These are phyloP conservation scores for Phytophthora constricta DNA, from an alignment of 352 stramenopile genomes.

Conservation along the genomic window DNA sequence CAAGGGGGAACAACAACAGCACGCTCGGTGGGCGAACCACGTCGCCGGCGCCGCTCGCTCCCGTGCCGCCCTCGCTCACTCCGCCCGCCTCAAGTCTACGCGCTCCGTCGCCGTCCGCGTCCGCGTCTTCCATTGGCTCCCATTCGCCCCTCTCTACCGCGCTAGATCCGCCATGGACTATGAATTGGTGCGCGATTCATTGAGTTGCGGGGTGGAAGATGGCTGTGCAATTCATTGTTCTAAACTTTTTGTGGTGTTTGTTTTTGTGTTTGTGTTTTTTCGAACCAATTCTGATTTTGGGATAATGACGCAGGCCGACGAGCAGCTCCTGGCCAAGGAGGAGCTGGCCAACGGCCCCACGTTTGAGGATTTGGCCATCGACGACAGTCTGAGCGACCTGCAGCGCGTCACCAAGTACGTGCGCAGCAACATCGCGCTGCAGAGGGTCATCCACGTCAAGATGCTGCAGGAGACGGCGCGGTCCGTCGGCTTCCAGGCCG, in stretches of 20 bases:
- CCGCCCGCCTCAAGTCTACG: neutral
- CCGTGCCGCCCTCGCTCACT: neutral
- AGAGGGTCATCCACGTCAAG: constrained; percentile 97
- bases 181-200: constrained; percentile 46
- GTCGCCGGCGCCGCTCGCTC: neutral
- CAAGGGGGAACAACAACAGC: constrained; percentile 5
- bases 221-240: constrained; percentile 28
- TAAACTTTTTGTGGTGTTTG: constrained; percentile 25
- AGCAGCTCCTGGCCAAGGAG: constrained; percentile 37
- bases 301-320: constrained; percentile 29
- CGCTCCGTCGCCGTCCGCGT: neutral
- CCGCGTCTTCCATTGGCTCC: neutral
- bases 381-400: constrained; percentile 96
- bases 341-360: constrained; percentile 74
- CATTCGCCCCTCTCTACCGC: neutral
- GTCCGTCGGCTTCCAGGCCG: constrained; percentile 81
- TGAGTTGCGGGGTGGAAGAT: no score
- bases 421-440: constrained; percentile 95
- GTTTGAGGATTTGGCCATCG: constrained; percentile 99
- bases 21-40: neutral
- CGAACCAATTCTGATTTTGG: neutral
- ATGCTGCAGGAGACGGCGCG: constrained; percentile 93
- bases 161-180: constrained; percentile 45
- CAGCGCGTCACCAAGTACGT: constrained; percentile 96
- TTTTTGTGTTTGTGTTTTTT: neutral